These are phyloP conservation scores for Fomitopsis palustris DNA, from an alignment of 1,284 basidiomycete species.

Conservation along the genomic window DNA sequence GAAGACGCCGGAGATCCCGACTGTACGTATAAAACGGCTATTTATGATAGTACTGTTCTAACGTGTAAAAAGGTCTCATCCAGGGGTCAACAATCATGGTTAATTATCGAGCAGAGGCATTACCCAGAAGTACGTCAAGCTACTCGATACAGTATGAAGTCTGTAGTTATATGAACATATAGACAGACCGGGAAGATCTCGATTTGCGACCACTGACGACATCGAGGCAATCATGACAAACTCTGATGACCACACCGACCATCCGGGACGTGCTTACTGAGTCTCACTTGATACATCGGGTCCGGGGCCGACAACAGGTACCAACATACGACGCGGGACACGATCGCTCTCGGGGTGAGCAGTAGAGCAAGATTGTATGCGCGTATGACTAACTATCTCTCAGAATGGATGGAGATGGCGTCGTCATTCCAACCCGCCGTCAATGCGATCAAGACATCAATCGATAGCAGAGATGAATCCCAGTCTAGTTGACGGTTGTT, in stretches of 20 bases:
- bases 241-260: too few relatives aligned
- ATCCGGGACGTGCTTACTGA: neutral
- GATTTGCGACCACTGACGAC: too few relatives aligned
- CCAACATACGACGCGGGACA: neutral
- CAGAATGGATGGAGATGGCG: slow-evolving; percentile 31
- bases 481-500: neutral
- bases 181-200: neutral
- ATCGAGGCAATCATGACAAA: too few relatives aligned
- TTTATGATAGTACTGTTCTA: neutral
- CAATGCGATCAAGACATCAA: slow-evolving; percentile 28
- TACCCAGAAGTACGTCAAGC: neutral
- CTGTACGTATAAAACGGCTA: slow-evolving; percentile 30
- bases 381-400: neutral
- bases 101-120: neutral
- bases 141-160: too few relatives aligned
- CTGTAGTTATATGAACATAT: too few relatives aligned
- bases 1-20: slow-evolving; percentile 39
- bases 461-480: slow-evolving; percentile 15
- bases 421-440: slow-evolving; percentile 39
- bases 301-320: neutral
- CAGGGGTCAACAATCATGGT: neutral
- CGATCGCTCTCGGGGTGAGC: slow-evolving; percentile 33
- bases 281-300: neutral
- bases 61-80: neutral
- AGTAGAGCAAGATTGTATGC: neutral